These are phyloP conservation scores for Fagus sylvatica DNA, from an alignment of 306 rosid genomes.

Conservation along the genomic window DNA sequence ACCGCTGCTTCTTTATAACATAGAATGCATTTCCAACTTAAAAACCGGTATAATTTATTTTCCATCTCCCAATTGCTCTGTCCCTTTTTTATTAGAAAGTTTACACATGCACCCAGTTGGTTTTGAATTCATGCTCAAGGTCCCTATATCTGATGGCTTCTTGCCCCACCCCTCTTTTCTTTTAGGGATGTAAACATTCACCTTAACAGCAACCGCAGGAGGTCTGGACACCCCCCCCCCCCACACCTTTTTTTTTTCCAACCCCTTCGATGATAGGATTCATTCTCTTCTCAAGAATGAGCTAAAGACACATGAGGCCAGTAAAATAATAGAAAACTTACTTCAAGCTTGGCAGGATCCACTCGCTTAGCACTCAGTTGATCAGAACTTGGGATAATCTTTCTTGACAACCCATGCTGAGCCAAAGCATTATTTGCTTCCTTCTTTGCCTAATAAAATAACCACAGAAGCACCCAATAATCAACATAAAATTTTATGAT, in stretches of 20 bases:
- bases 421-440: constrained; percentile 57
- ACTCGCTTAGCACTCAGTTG: constrained; percentile 65
- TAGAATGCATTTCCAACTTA: neutral
- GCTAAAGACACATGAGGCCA: neutral
- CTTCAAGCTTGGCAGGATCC: constrained; percentile 82
- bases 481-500: constrained; percentile 4
- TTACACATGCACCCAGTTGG: no score
- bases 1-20: neutral
- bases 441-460: constrained; percentile 55
- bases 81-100: no score
- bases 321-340: constrained; percentile 32
- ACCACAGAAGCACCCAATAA: constrained; percentile 24
- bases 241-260: neutral
- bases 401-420: constrained; percentile 64
- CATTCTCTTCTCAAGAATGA: constrained; percentile 4
- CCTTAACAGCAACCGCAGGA: no score
- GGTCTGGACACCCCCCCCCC: neutral
- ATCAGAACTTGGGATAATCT: constrained; percentile 57
- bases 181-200: no score
- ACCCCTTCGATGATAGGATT: neutral
- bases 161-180: no score
- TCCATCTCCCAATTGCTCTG: no score
- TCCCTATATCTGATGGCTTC: no score
- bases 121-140: no score
- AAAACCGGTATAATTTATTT: neutral